phyloP scores from a whole-genome alignment of 441 rosid species.

The Isatis lusitanica region DNA sequence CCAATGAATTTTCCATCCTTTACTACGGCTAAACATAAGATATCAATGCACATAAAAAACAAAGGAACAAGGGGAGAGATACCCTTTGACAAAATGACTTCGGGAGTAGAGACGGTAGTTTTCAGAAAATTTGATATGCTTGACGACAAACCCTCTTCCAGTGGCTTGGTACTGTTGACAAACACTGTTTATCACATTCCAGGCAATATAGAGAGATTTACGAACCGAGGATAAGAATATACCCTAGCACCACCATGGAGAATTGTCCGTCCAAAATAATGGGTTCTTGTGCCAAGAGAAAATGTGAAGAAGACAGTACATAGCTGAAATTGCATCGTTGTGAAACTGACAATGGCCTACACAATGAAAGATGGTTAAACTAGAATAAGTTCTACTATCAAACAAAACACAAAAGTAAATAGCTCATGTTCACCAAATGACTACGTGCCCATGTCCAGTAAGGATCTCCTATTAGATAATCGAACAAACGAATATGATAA shows the following conservation, averaged over 20 bases:
- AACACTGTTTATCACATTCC: slow-evolving; percentile 32
- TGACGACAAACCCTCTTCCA: slow-evolving; percentile 97
- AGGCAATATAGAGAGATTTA: slow-evolving; percentile 2
- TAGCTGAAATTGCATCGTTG: slow-evolving; percentile 97
- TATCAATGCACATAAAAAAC: not conserved
- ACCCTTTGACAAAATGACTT: slow-evolving; percentile 98
- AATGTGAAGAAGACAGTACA: slow-evolving; percentile 98
- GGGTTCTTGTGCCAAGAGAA: slow-evolving; percentile 94
- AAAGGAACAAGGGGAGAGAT: slow-evolving; percentile 10
- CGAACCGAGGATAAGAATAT: slow-evolving; percentile 33
- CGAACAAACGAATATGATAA: not conserved
- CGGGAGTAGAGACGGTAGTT: slow-evolving; percentile 97
- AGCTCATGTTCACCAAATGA: not conserved
- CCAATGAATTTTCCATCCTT: slow-evolving; percentile 20
- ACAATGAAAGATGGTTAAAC: slow-evolving; percentile 21
- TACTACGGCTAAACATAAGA: slow-evolving; percentile 8
- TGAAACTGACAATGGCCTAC: slow-evolving; percentile 92
- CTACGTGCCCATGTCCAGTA: not conserved
- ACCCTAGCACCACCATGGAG: slow-evolving; percentile 99
- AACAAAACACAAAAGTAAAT: slow-evolving; percentile 7
- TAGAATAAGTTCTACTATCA: not conserved
- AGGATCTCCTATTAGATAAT: slow-evolving; percentile 8
- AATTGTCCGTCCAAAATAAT: slow-evolving; percentile 96
- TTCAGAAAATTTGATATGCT: slow-evolving; percentile 90
- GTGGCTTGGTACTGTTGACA: slow-evolving; percentile 90